These are phyloP conservation scores for Cryptococcus depauperatus DNA, from an alignment of 1,284 basidiomycete species.

Conservation along the genomic window DNA sequence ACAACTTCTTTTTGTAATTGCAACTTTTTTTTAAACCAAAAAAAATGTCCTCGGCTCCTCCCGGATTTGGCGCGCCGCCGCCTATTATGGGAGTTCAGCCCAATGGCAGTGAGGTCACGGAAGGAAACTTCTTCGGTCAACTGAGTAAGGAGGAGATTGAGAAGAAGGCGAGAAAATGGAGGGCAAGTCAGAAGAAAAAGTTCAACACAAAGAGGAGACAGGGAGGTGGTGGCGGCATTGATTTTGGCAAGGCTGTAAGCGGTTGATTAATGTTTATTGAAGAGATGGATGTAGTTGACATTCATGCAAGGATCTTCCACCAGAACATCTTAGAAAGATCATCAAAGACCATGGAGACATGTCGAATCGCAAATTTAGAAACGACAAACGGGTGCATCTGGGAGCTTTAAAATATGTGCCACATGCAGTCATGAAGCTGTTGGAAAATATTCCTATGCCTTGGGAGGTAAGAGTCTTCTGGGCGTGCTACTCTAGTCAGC, in stretches of 20 bases:
- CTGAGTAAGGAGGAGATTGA: constrained; percentile 43
- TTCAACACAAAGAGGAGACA: constrained; percentile 43
- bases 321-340: constrained; percentile 91
- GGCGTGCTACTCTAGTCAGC: not conserved
- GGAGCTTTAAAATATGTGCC: constrained; percentile 98
- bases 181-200: constrained; percentile 38
- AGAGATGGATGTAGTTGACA: not conserved
- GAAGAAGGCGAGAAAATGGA: constrained; percentile 46
- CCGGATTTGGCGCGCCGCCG: constrained; percentile 42
- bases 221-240: constrained; percentile 44
- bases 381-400: constrained; percentile 97
- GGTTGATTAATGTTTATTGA: not conserved
- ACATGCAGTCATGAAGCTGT: constrained; percentile 96
- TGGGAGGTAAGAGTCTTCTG: constrained; percentile 66
- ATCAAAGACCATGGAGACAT: constrained; percentile 97
- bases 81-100: constrained; percentile 30
- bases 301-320: constrained; percentile 39
- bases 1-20: constrained; percentile 3
- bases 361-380: constrained; percentile 91
- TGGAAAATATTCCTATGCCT: constrained; percentile 98
- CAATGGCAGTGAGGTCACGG: constrained; percentile 26
- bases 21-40: constrained; percentile 1
- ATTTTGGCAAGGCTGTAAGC: constrained; percentile 45
- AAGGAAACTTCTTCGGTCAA: constrained; percentile 41
- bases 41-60: constrained; percentile 39